These are phyloP conservation scores for Cudoniella acicularis DNA, from an alignment of 495 filamentous ascomycete species.

Conservation along the genomic window DNA sequence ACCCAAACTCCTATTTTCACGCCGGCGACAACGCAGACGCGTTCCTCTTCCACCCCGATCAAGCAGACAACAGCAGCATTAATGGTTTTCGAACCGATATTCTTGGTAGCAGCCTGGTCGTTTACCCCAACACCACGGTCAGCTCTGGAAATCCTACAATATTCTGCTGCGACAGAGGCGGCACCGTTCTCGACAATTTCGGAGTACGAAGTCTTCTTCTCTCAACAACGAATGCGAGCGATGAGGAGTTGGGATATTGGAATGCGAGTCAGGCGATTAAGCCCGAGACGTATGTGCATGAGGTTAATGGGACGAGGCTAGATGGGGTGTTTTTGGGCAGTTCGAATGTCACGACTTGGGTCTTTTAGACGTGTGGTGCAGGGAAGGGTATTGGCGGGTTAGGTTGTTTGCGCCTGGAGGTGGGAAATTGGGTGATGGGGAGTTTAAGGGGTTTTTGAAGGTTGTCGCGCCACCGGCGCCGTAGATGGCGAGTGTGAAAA, in stretches of 20 bases:
- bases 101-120: not conserved
- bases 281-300: constrained; percentile 3
- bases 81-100: not conserved
- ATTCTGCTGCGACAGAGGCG: not conserved
- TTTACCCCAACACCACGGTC: not conserved
- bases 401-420: not conserved
- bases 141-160: too few species aligned
- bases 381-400: not conserved
- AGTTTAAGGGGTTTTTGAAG: not conserved
- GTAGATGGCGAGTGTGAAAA: too few species aligned
- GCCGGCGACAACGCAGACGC: not conserved
- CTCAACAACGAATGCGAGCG: not conserved
- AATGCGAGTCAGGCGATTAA: not conserved
- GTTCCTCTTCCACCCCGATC: not conserved
- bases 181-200: not conserved
- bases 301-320: not conserved
- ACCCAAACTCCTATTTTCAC: not conserved
- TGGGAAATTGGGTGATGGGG: not conserved
- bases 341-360: constrained; percentile 3
- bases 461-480: not conserved
- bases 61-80: not conserved
- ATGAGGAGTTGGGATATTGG: not conserved
- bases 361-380: not conserved
- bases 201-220: not conserved
- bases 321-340: constrained; percentile 1